phyloP scores from a whole-genome alignment of 192 early-diverging fungal species.

The Diversispora epigaea region DNA sequence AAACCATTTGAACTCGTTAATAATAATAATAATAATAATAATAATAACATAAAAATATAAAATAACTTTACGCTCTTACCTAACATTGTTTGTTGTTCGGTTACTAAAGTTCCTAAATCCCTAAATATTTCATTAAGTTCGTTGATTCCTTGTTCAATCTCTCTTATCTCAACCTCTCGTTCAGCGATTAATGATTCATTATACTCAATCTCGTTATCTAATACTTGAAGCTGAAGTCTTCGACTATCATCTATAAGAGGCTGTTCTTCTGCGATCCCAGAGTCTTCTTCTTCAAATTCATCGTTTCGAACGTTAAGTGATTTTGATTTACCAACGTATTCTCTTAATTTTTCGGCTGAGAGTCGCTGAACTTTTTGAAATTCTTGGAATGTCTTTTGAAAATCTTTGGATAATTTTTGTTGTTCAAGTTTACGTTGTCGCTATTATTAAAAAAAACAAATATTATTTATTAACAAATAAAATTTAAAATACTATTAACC shows the following conservation, averaged over 20 bases:
- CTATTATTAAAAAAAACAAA: conserved; percentile 33
- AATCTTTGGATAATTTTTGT: conserved; percentile 93
- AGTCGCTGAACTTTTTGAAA: conserved; percentile 85
- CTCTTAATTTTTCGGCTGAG: conserved; percentile 79
- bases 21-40: not conserved
- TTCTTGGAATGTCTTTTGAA: conserved; percentile 85
- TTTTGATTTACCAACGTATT: conserved; percentile 78
- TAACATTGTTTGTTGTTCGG: conserved; percentile 91
- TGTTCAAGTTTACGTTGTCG: conserved; percentile 82
- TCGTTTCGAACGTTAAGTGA: conserved; percentile 47
- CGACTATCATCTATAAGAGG: conserved; percentile 60
- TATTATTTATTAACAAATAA: not conserved
- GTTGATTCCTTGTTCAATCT: conserved; percentile 89
- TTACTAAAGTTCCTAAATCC: conserved; percentile 94
- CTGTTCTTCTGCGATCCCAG: conserved; percentile 47
- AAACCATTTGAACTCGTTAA: no score
- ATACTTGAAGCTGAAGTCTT: conserved; percentile 64
- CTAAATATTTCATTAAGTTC: conserved; percentile 98
- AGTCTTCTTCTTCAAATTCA: conserved; percentile 51
- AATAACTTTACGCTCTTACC: conserved; percentile 51
- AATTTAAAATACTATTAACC: not conserved
- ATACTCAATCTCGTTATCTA: conserved; percentile 92
- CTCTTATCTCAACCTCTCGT: conserved; percentile 87
- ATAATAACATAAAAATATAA: conserved; percentile 6
- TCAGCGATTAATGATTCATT: conserved; percentile 94